These are phyloP conservation scores for Macadamia tetraphylla DNA, from an alignment of 164 flowering plant genomes.

Conservation along the genomic window DNA sequence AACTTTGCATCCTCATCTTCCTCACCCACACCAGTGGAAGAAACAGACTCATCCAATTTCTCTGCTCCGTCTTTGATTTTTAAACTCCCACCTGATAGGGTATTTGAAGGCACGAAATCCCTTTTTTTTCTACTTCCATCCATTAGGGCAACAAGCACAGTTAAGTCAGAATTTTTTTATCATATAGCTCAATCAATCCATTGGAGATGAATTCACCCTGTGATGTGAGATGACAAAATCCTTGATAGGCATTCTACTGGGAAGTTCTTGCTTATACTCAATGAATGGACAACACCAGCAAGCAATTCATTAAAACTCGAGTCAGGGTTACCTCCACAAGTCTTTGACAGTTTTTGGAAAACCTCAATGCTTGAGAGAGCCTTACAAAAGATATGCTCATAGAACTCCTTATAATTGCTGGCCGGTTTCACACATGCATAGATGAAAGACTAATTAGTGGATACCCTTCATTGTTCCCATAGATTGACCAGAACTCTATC, in stretches of 20 bases:
- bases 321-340: conserved; percentile 60
- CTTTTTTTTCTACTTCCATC: conserved; percentile 44
- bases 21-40: conserved; percentile 18
- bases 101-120: conserved; percentile 14
- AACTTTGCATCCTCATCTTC: conserved; percentile 67
- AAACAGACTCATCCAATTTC: conserved; percentile 9
- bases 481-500: conserved; percentile 72
- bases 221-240: conserved; percentile 52
- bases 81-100: conserved; percentile 20
- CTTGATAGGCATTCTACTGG: conserved; percentile 40
- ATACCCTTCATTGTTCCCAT: conserved; percentile 65
- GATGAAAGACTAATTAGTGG: conserved; percentile 54
- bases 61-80: conserved; percentile 22
- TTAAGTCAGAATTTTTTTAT: conserved; percentile 43
- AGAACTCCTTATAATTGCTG: conserved; percentile 44
- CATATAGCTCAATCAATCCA: conserved; percentile 76
- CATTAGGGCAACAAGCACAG: conserved; percentile 53
- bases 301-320: conserved; percentile 71
- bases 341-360: conserved; percentile 49
- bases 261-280: conserved; percentile 35
- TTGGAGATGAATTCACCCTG: conserved; percentile 74
- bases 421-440: conserved; percentile 71
- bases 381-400: conserved; percentile 62
- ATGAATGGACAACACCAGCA: conserved; percentile 40
- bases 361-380: conserved; percentile 75